phyloP scores from a whole-genome alignment of 2,329 filamentous ascomycete species.

The Fusarium citri region DNA sequence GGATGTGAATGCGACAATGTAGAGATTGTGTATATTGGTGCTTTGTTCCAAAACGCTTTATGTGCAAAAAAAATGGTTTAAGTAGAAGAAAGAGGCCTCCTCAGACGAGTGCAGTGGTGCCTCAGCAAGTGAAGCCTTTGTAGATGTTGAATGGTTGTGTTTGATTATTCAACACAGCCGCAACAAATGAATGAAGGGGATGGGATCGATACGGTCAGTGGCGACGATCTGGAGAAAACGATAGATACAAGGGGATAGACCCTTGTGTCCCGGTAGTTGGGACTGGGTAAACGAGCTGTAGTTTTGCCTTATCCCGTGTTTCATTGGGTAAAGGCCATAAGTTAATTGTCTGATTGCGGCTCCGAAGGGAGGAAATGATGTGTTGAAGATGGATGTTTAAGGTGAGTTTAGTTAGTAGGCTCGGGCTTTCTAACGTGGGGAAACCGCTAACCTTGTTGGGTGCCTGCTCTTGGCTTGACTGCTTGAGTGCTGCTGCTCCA shows the following conservation, averaged over 20 bases:
- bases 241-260: constrained; percentile 17
- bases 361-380: constrained; percentile 28
- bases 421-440: constrained; percentile 19
- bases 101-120: neutral
- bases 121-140: neutral
- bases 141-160: neutral
- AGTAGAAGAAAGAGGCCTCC: neutral
- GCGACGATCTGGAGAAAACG: constrained; percentile 20
- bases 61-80: neutral
- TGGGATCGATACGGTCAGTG: constrained; percentile 39
- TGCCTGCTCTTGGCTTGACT: neutral
- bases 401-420: constrained; percentile 21
- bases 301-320: constrained; percentile 5
- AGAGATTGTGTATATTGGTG: neutral
- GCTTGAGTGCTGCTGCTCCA: neutral
- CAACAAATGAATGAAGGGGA: constrained; percentile 14
- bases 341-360: constrained; percentile 26
- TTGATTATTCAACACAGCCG: neutral
- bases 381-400: constrained; percentile 31
- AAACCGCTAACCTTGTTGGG: neutral
- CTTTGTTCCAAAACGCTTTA: neutral
- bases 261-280: constrained; percentile 27
- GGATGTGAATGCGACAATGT: constrained; percentile 4
- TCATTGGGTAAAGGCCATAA: constrained; percentile 2
- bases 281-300: neutral